These are phyloP conservation scores for Ambrosia artemisiifolia DNA, from an alignment of 129 eudicot genomes.

Conservation along the genomic window DNA sequence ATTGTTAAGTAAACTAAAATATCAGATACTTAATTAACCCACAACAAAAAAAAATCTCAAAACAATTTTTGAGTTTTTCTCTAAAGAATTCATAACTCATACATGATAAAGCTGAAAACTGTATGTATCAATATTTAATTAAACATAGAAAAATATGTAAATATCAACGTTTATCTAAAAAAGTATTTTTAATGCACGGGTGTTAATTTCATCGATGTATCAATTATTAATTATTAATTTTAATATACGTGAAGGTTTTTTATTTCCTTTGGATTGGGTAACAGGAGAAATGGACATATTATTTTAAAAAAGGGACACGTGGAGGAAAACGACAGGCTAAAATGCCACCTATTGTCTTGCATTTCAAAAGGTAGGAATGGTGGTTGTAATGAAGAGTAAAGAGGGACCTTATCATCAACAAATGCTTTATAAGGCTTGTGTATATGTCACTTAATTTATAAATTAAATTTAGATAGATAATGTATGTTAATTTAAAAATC, in stretches of 20 bases:
- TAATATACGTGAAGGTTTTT: neutral
- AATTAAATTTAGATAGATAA: neutral
- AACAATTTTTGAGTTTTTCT: too few relatives aligned
- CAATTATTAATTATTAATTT: neutral
- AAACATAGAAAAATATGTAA: neutral
- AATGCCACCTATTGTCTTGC: slow-evolving; percentile 11
- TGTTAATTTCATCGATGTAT: neutral
- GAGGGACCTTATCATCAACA: too few relatives aligned
- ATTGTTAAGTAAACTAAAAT: too few relatives aligned
- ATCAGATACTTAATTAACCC: too few relatives aligned
- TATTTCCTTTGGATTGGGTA: slow-evolving; percentile 6
- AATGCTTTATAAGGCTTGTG: neutral
- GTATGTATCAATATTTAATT: neutral
- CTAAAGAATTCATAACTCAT: neutral
- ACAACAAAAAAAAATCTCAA: too few relatives aligned
- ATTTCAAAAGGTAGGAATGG: slow-evolving; percentile 15
- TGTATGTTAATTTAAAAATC: neutral
- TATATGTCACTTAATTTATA: neutral
- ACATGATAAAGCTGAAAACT: neutral
- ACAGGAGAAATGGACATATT: neutral
- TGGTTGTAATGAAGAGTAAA: neutral
- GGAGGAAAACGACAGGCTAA: slow-evolving; percentile 20
- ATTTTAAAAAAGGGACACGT: neutral
- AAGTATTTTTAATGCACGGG: neutral
- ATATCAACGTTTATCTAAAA: neutral